These are phyloP conservation scores for Paracamarosporium sp. DNA, from an alignment of 2,329 filamentous ascomycete species.

Conservation along the genomic window DNA sequence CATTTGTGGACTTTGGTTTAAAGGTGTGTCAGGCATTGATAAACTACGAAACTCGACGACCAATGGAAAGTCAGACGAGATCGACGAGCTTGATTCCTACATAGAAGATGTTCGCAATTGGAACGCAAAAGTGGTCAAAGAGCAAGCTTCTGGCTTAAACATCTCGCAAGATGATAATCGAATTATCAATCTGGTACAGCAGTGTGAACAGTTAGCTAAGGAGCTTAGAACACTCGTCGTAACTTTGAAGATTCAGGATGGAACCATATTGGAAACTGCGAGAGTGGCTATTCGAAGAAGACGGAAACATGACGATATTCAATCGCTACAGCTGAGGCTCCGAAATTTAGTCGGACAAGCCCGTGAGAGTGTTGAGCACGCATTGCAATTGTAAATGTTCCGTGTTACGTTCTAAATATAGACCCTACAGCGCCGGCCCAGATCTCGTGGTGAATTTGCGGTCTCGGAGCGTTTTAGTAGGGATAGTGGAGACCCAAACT, in stretches of 20 bases:
- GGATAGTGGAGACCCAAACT: too few relatives aligned
- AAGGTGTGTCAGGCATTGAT: conserved; percentile 8
- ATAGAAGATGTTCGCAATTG: background rate
- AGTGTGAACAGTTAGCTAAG: conserved; percentile 4
- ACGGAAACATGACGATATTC: conserved; percentile 7
- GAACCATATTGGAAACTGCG: background rate
- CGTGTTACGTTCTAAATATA: too few relatives aligned
- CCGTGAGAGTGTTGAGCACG: background rate
- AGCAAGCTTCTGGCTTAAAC: background rate
- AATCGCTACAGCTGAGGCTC: background rate
- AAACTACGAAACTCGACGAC: background rate
- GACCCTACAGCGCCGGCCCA: too few relatives aligned
- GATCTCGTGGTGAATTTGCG: background rate
- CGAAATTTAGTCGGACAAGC: background rate
- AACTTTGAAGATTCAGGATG: background rate
- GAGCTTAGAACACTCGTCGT: background rate
- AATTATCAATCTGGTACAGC: conserved; percentile 1
- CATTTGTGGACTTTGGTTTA: conserved; percentile 14
- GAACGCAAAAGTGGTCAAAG: background rate
- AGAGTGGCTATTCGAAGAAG: background rate
- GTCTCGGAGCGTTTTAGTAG: too few relatives aligned
- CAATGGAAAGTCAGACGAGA: background rate
- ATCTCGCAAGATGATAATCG: conserved; percentile 9
- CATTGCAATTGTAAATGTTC: background rate
- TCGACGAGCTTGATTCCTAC: conserved; percentile 2